These are phyloP conservation scores for Trichoderma sp. DNA, from an alignment of 2,329 filamentous ascomycete genomes.

Conservation along the genomic window DNA sequence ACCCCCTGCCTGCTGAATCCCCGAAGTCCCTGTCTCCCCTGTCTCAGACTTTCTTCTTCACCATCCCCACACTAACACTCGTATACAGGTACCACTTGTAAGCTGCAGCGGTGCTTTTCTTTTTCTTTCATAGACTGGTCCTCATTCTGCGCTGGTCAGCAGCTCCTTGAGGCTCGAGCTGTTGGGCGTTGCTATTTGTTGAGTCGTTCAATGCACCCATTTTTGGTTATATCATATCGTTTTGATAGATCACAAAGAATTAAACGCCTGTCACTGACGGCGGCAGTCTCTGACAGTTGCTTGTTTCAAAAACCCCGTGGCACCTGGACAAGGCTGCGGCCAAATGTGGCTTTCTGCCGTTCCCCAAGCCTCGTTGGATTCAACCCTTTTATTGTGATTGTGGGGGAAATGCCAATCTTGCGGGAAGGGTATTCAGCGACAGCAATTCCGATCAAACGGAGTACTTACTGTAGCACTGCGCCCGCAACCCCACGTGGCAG, in stretches of 20 bases:
- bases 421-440: not conserved
- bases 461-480: not conserved
- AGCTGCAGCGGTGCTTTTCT: not conserved
- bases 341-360: not conserved
- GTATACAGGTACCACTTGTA: not conserved
- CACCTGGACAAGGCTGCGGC: not conserved
- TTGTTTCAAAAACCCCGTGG: not conserved
- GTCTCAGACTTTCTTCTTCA: slow-evolving; percentile 2
- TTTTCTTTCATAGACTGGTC: not conserved
- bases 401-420: not conserved
- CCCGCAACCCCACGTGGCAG: not conserved
- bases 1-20: slow-evolving; percentile 8
- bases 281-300: not conserved
- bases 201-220: not conserved
- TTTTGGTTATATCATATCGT: not conserved
- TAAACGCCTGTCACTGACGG: not conserved
- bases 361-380: slow-evolving; percentile 3
- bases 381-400: not conserved
- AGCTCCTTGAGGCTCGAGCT: not conserved
- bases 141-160: slow-evolving; percentile 6
- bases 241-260: not conserved
- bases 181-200: not conserved
- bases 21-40: slow-evolving; percentile 19
- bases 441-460: not conserved
- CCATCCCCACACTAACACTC: not conserved